Evolutionary conservation across 345 rosid genomes (phyloP).

Genomic region (Cardamine occulta): DNA sequence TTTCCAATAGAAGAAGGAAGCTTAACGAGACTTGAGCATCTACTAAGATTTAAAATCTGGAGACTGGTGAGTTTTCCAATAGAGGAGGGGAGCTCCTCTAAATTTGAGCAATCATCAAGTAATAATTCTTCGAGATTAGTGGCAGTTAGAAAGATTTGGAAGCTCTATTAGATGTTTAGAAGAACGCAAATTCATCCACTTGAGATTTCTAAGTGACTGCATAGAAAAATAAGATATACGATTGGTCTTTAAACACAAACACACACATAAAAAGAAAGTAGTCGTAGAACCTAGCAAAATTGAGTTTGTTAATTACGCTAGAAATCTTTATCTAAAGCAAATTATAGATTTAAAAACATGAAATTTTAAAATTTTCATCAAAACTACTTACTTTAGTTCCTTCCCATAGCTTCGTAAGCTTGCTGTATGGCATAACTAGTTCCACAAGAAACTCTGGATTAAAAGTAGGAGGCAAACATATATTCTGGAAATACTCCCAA

Average conservation of each 20-base stretch:
- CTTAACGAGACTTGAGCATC: slow-evolving; percentile 4
- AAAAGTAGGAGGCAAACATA: slow-evolving; percentile 28
- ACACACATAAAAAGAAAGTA: neutral
- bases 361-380: neutral
- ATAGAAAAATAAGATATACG: neutral
- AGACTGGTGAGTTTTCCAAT: too few relatives aligned
- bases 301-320: too few relatives aligned
- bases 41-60: neutral
- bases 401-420: slow-evolving; percentile 28
- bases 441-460: neutral
- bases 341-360: neutral
- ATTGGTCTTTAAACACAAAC: neutral
- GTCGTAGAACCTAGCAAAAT: too few relatives aligned
- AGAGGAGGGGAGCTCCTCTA: too few relatives aligned
- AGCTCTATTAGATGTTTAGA: slow-evolving; percentile 8
- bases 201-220: slow-evolving; percentile 29
- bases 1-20: neutral
- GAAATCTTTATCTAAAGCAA: neutral
- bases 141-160: slow-evolving; percentile 5
- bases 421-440: neutral
- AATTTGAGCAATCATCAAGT: neutral
- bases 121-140: slow-evolving; percentile 5
- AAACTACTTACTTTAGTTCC: slow-evolving; percentile 4
- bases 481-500: neutral
- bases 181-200: neutral